Evolutionary conservation across 2,329 filamentous ascomycete genomes (phyloP), one percentile per base, ranked within the genome.

Genomic region (Fusarium scirpi): DNA sequence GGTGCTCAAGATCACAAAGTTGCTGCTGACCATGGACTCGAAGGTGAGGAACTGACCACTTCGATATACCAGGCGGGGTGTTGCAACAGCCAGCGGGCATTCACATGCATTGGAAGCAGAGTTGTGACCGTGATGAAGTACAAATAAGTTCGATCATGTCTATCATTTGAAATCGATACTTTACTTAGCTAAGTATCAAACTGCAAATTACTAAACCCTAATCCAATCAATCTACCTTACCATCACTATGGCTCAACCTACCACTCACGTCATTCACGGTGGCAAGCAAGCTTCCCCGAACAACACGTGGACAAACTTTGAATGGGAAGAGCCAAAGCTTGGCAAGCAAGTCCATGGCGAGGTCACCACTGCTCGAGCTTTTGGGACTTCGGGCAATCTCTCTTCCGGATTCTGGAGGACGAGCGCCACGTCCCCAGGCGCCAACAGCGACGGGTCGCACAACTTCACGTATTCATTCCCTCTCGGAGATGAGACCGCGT

Each of bases 341-440:
- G 58, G 58, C 34, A 62, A 62, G 16, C 58, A 62, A 13, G 44
- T 49, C 16, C 53, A 59, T 11, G 58, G 54, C 4, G 54, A 62
- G 16, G 44, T 59, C 0, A 62, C 53, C 29, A 44, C 5, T 59
- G 54, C 58, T 4, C 38, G 58, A 16, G 8, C 58, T 7, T 62
- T 62, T 9, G 58, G 58, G 3, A 62, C 58, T 34, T 59, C 58
- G 29, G 58, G 58, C 0, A 6, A 38, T 2, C 58, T 62, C 15
- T 24, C 44, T 2, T 62, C 58, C 0, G 58, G 58, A 5, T 62
- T 62, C 12, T 62, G 58, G 58, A 59, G 58, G 5, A 62, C 58
- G 1, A 15, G 53, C 2, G 44, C 53, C 15, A 49, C 27, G 0
- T 62, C 58, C 12, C 58, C 58, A 0, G 58, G 58, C 3, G 58